These are phyloP conservation scores for Magnaporthiopsis incrustans DNA, from an alignment of 2,329 filamentous ascomycete species.

Conservation along the genomic window DNA sequence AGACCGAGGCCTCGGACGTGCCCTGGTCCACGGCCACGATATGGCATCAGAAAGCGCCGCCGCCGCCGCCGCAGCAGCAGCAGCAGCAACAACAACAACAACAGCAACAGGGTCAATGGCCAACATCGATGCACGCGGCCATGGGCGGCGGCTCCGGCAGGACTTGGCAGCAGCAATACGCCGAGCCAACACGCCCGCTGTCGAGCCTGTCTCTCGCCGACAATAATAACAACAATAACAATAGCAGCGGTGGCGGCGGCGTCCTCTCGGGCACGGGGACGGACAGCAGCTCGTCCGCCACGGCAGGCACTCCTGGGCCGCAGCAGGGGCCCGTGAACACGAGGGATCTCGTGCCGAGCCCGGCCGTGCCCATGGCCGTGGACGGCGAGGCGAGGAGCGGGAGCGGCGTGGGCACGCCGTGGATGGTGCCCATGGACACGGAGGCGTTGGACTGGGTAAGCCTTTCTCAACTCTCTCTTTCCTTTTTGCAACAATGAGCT, in stretches of 20 bases:
- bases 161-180: too few relatives aligned
- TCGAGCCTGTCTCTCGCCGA: not conserved
- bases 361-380: not conserved
- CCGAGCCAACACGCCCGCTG: not conserved
- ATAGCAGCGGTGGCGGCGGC: not conserved
- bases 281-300: not conserved
- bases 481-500: too few relatives aligned
- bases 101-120: not conserved
- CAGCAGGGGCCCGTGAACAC: conserved; percentile 9
- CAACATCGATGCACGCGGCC: not conserved
- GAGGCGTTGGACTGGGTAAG: conserved; percentile 15
- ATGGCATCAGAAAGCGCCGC: too few relatives aligned
- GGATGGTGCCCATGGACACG: conserved; percentile 13
- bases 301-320: not conserved
- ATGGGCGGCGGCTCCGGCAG: not conserved
- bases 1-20: not conserved
- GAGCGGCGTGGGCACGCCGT: conserved; percentile 10
- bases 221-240: not conserved
- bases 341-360: conserved; percentile 10
- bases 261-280: too few relatives aligned
- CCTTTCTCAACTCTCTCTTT: not conserved
- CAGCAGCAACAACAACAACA: not conserved
- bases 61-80: not conserved
- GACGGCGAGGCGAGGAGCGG: not conserved
- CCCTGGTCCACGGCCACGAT: too few relatives aligned